Evolutionary conservation across 2,329 filamentous ascomycete genomes (phyloP), one percentile per base, ranked within the genome.

Genomic region (Coleophoma cylindrospora): DNA sequence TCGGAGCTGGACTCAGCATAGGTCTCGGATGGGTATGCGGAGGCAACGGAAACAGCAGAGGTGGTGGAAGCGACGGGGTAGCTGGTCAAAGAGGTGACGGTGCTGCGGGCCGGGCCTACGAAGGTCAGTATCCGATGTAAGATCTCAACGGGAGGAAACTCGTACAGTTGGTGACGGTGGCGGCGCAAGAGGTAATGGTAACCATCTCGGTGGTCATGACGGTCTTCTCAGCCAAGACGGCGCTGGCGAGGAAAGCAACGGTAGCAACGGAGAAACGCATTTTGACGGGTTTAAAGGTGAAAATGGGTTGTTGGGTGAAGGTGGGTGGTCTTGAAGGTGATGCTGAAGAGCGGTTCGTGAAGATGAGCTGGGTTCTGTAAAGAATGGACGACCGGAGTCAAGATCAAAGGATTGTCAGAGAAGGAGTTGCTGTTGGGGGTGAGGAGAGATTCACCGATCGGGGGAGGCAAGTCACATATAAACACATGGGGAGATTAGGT

Each of bases 121-220:
- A 32, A 11, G n/a, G 27, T 44, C 41, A 44, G 41, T 33, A 44
- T n/a, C 3, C 15, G 27, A 8, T 34, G 13, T 12, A 4, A 14
- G 13, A 15, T 5, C 14, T 13, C n/a, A 40, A 11, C 21, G 7
- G 21, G 32, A 27, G 17, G 21, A 14, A 14, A 13, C 17, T 44
- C 27, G 27, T 44, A 44, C 75, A 77, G 72, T 76, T 61, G 63
- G 75, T 64, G 55, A 74, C 73, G 56, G 70, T 73, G 40, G 74
- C 68, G 53, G 66, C 71, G 65, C 73, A 77, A 19, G 70, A 74
- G 65, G 72, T 77, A 68, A 77, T 72, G 67, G 74, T 77, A 54
- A 76, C 71, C 54, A 76, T 66, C 59, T 76, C 70, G 54, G 74
- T 77, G 62, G 68, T 65, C 68, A 75, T 75, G 63, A 75, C 66